Evolutionary conservation across 2,329 filamentous ascomycete genomes (phyloP).

Genomic region (Coniella lustricola): DNA sequence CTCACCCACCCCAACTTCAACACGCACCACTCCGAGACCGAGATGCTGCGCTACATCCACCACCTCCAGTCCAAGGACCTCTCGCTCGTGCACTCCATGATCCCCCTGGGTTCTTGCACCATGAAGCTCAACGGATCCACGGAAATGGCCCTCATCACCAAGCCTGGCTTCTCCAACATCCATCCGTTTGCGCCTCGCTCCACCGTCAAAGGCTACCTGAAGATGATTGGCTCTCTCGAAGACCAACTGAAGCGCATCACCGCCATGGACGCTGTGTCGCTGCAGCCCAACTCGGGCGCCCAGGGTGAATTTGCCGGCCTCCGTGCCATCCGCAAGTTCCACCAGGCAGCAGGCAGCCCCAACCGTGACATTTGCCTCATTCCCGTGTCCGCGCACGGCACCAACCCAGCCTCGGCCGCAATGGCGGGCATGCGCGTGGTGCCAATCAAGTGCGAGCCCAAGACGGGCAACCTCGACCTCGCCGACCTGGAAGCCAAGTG

Average conservation of each 20-base stretch:
- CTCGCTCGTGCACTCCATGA: slow-evolving; percentile 94
- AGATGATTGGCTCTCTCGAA: slow-evolving; percentile 66
- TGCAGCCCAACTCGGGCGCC: slow-evolving; percentile 93
- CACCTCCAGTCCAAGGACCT: slow-evolving; percentile 92
- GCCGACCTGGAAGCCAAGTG: slow-evolving; percentile 81
- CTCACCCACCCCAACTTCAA: slow-evolving; percentile 93
- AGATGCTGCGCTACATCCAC: slow-evolving; percentile 87
- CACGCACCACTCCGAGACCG: slow-evolving; percentile 88
- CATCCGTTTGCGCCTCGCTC: slow-evolving; percentile 70
- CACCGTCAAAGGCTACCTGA: slow-evolving; percentile 60
- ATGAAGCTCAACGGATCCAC: slow-evolving; percentile 97
- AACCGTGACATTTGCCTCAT: slow-evolving; percentile 90
- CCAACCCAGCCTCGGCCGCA: slow-evolving; percentile 88
- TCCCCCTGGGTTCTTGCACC: slow-evolving; percentile 90
- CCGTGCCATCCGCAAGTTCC: slow-evolving; percentile 79
- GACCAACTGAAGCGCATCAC: slow-evolving; percentile 74
- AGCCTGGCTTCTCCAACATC: slow-evolving; percentile 66
- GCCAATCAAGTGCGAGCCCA: slow-evolving; percentile 80
- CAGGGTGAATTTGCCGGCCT: slow-evolving; percentile 93
- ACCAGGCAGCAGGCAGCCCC: slow-evolving; percentile 58
- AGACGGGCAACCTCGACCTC: slow-evolving; percentile 85
- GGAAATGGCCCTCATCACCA: slow-evolving; percentile 83
- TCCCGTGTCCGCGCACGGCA: slow-evolving; percentile 90
- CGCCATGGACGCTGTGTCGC: slow-evolving; percentile 79
- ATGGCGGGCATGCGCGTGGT: slow-evolving; percentile 96